These are phyloP conservation scores for Colletotrichum cuscutae DNA, from an alignment of 2,329 filamentous ascomycete genomes.

Conservation along the genomic window DNA sequence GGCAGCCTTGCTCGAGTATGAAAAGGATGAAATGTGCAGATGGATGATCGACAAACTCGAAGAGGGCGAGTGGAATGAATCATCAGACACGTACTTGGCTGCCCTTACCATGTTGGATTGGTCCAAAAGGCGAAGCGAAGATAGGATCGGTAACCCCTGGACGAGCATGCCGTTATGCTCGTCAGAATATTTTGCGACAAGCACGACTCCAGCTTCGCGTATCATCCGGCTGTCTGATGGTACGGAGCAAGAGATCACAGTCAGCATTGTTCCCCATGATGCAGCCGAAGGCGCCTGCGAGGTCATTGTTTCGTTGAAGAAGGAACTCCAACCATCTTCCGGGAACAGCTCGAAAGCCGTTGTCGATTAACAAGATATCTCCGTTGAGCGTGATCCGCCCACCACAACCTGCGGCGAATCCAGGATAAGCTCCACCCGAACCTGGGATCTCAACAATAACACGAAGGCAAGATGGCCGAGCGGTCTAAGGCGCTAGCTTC, in stretches of 20 bases:
- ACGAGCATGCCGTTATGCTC: too few relatives aligned
- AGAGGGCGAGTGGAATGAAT: too few relatives aligned
- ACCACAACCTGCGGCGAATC: too few relatives aligned
- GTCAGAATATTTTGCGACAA: too few relatives aligned
- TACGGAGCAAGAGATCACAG: background rate
- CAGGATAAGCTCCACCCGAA: background rate
- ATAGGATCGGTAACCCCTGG: too few relatives aligned
- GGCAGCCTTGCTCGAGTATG: too few relatives aligned
- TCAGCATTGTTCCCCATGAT: background rate
- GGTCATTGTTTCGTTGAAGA: background rate
- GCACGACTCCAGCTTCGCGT: background rate
- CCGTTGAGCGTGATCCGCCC: background rate
- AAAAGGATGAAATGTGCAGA: too few relatives aligned
- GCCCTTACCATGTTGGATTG: too few relatives aligned
- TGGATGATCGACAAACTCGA: too few relatives aligned
- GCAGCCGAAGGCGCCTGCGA: background rate
- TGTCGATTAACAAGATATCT: background rate
- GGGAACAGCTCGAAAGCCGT: background rate
- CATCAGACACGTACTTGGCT: too few relatives aligned
- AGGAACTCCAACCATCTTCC: rapidly evolving
- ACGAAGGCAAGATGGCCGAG: constrained; percentile 32
- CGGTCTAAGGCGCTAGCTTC: constrained; percentile 36
- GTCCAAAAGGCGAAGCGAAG: too few relatives aligned
- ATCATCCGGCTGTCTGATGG: background rate
- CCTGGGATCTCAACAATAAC: rapidly evolving